Conservation (phyloP, 2,329 filamentous ascomycete genomes). For the Sclerotinia spermophila region DNA sequence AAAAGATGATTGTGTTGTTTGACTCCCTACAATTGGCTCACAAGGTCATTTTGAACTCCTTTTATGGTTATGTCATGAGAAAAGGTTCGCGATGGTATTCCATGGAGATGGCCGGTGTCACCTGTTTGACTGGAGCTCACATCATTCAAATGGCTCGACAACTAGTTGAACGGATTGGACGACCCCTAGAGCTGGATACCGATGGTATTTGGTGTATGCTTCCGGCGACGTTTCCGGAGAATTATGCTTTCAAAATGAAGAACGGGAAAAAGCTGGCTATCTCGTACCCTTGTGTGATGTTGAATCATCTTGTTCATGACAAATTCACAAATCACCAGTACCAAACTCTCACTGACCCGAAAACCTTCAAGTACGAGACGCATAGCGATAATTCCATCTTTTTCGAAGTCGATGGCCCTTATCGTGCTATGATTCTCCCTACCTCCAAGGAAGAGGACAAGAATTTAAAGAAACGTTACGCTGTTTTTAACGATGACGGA, state of each 20-base stretch:
- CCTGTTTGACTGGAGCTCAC: conserved; percentile 89
- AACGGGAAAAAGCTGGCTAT: conserved; percentile 96
- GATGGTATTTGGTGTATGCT: conserved; percentile 99
- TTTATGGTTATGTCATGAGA: conserved; percentile 99
- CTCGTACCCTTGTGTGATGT: conserved; percentile 97
- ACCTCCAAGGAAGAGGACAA: conserved; percentile 99
- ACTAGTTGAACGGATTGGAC: conserved; percentile 86
- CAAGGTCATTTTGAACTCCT: conserved; percentile 98
- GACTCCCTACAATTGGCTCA: conserved; percentile 95
- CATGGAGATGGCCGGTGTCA: conserved; percentile 98
- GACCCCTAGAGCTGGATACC: conserved; percentile 91
- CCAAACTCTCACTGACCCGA: conserved; percentile 77
- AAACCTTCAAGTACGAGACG: conserved; percentile 86
- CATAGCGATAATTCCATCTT: conserved; percentile 99
- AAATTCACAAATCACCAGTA: conserved; percentile 98
- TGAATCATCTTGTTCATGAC: conserved; percentile 94
- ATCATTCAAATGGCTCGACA: conserved; percentile 97
- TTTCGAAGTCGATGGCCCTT: conserved; percentile 97
- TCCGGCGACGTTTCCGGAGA: conserved; percentile 92
- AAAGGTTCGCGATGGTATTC: conserved; percentile 99
- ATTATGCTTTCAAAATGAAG: conserved; percentile 90
- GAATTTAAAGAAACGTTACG: conserved; percentile 98
- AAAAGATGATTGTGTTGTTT: conserved; percentile 97
- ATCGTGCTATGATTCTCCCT: conserved; percentile 94
- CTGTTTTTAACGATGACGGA: conserved; percentile 97